phyloP scores from a whole-genome alignment of 1,139 yeast genomes.

The Pneumocystis sp. region DNA sequence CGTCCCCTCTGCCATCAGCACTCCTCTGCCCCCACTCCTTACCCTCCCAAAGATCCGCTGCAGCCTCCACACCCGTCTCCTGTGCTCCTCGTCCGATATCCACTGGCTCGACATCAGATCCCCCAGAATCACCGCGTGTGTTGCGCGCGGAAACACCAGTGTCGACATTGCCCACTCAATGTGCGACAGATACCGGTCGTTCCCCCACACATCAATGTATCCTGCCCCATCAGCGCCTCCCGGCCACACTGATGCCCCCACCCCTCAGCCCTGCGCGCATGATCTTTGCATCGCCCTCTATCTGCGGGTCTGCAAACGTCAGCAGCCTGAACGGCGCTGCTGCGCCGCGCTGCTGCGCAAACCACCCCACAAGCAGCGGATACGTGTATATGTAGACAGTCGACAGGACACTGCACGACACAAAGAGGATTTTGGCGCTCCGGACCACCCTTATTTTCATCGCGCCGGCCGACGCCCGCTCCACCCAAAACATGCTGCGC shows the following conservation, averaged over 20 bases:
- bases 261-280: not conserved
- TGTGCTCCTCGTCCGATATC: slow-evolving; percentile 78
- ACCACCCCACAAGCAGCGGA: not conserved
- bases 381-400: not conserved
- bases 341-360: not conserved
- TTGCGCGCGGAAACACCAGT: slow-evolving; percentile 31
- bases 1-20: slow-evolving; percentile 20
- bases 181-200: slow-evolving; percentile 8
- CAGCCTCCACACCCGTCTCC: slow-evolving; percentile 57
- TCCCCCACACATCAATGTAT: slow-evolving; percentile 10
- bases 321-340: not conserved
- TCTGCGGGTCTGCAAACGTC: not conserved
- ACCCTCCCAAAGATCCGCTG: slow-evolving; percentile 26
- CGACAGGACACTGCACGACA: too few species aligned
- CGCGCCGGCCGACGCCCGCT: too few species aligned
- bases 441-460: not conserved
- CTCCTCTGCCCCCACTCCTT: slow-evolving; percentile 20
- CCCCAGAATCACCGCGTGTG: slow-evolving; percentile 70
- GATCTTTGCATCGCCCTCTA: not conserved
- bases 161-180: slow-evolving; percentile 5
- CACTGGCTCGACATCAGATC: slow-evolving; percentile 92
- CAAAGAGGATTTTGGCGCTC: not conserved
- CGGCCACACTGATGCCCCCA: not conserved
- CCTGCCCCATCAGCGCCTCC: not conserved
- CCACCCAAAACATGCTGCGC: too few species aligned